Evolutionary conservation across 164 flowering plant genomes (phyloP).

Genomic region (Nymphaea thermarum): DNA sequence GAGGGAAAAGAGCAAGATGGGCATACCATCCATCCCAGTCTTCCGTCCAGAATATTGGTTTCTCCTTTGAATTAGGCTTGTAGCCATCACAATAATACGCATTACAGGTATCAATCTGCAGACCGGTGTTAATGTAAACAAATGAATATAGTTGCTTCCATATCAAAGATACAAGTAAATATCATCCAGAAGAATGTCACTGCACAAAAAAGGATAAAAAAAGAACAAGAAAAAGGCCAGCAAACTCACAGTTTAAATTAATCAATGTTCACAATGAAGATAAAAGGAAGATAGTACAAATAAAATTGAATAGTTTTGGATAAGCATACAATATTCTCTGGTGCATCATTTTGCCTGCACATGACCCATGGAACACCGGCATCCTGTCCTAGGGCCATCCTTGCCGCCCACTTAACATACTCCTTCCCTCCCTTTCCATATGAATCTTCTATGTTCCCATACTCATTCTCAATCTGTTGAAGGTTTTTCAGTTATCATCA

Average conservation of each 20-base stretch:
- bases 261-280: no score
- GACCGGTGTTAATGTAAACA: slow-evolving; percentile 1
- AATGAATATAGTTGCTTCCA: not conserved
- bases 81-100: slow-evolving; percentile 86
- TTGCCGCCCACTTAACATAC: slow-evolving; percentile 85
- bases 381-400: slow-evolving; percentile 74
- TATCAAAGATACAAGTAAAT: not conserved
- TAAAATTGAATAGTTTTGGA: no score
- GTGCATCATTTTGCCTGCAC: slow-evolving; percentile 94
- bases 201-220: not conserved
- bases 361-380: slow-evolving; percentile 80
- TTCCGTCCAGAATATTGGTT: slow-evolving; percentile 89
- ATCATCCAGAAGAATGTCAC: not conserved
- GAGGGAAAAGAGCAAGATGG: not conserved
- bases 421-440: slow-evolving; percentile 54
- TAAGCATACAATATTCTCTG: slow-evolving; percentile 13
- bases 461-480: slow-evolving; percentile 92
- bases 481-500: not conserved
- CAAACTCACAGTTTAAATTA: not conserved
- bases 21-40: slow-evolving; percentile 95
- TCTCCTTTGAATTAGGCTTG: slow-evolving; percentile 62
- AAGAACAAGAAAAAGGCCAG: not conserved
- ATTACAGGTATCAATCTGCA: slow-evolving; percentile 88
- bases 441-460: slow-evolving; percentile 62
- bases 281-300: no score